Evolutionary conservation across 768 basidiomycete genomes (phyloP), one percentile per base, ranked within the genome.

Genomic region (Hericium coralloides): DNA sequence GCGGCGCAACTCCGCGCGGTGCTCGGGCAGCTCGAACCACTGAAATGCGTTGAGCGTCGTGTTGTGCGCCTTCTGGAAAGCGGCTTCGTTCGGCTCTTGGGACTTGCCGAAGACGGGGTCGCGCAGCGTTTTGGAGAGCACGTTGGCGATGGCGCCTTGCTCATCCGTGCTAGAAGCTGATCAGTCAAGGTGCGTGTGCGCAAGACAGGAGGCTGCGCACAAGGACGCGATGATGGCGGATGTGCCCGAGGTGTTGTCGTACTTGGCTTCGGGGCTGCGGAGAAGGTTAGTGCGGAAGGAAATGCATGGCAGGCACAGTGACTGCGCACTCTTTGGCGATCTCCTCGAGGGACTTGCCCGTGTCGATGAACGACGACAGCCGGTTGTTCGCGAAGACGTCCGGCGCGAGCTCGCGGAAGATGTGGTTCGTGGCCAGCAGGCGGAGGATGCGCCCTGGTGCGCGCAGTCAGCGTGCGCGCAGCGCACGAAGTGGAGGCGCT

Each of bases 311-410:
- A 14, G 7, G 4, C 45, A 22, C 5, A 10, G 9, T 14, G 12
- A 12, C 14, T 5, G 23, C 53, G 17, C 22, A 54, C 53, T 41
- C 56, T 53, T 2, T 60, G 58, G 2, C 56, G 57, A 52, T 64
- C 65, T 54, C 38, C 25, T 39, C 53, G 8, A 39, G 37, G 3
- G 39, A 18, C 12, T 54, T 20, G 2, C 17, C 12, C 2, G 25
- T 54, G 9, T 36, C 18, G 18, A 66, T 50, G 1, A 49, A 12
- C 7, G 58, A 47, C 2, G 65, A 64, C 25, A 57, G 43, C 9
- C 62, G 61, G 49, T 66, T 68, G 49, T 62, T 58, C 0, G 63
- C 57, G 51, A 66, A 68, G 3, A 59, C 56, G 52, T 65, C 50
- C 12, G 63, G 64, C 5, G 23, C 55, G 39, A 59, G 49, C 45